These are phyloP conservation scores for Hura crepitans DNA, from an alignment of 441 rosid species.

Conservation along the genomic window DNA sequence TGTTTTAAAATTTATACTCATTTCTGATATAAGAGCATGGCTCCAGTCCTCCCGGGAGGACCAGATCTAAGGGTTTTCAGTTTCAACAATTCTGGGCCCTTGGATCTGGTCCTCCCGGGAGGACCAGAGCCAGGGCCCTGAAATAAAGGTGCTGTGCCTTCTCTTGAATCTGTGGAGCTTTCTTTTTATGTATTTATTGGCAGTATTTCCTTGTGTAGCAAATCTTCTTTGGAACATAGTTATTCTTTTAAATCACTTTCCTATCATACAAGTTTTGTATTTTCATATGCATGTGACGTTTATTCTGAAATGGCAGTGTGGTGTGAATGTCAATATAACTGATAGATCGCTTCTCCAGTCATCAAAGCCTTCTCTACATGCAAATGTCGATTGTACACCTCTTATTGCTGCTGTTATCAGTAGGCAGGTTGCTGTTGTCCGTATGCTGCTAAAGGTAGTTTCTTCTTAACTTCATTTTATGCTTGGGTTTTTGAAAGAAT, in stretches of 20 bases:
- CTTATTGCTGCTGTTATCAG: conserved; percentile 83
- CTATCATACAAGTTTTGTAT: not conserved
- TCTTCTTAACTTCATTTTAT: not conserved
- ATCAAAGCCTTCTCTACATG: conserved; percentile 81
- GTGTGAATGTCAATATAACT: conserved; percentile 63
- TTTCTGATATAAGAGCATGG: too few species aligned
- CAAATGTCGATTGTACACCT: conserved; percentile 80
- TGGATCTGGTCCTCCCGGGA: too few species aligned
- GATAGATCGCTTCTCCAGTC: conserved; percentile 71
- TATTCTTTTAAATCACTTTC: conserved; percentile 9
- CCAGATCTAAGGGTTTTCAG: too few species aligned
- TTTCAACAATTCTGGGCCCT: too few species aligned
- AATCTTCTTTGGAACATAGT: not conserved
- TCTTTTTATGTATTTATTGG: not conserved
- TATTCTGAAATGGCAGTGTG: conserved; percentile 54
- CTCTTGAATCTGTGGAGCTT: not conserved
- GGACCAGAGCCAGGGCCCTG: too few species aligned
- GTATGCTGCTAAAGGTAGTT: conserved; percentile 64
- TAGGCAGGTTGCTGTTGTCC: conserved; percentile 70
- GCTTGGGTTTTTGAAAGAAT: conserved; percentile 1
- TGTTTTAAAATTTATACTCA: not conserved
- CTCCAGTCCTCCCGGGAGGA: too few species aligned
- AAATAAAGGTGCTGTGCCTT: not conserved
- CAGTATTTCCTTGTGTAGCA: not conserved
- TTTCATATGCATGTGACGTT: conserved; percentile 12